Evolutionary conservation across 2,329 filamentous ascomycete genomes (phyloP).

Genomic region (Arthrobotrys megalospora): DNA sequence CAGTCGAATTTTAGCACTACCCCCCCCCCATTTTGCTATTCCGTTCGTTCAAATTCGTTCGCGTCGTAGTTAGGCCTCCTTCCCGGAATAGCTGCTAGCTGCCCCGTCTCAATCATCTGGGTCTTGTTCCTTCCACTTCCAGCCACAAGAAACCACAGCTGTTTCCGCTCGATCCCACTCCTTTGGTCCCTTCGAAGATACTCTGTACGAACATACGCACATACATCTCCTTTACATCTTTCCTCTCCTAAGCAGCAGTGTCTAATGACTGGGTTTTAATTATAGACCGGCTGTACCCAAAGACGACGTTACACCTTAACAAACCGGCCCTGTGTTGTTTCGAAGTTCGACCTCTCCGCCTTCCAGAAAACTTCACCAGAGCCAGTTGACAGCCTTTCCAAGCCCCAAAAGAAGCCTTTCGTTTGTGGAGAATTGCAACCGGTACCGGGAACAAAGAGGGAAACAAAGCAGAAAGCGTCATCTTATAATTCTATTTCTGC

Average conservation of each 20-base stretch:
- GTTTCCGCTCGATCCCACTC: conserved; percentile 59
- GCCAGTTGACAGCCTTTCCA: background rate
- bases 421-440: conserved; percentile 38
- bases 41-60: conserved; percentile 47
- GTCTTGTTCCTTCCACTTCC: conserved; percentile 59
- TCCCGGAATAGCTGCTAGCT: conserved; percentile 56
- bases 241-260: conserved; percentile 26
- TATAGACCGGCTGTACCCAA: conserved; percentile 28
- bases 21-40: conserved; percentile 51
- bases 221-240: conserved; percentile 33
- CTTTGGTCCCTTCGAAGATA: conserved; percentile 49
- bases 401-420: conserved; percentile 42
- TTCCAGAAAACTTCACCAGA: conserved; percentile 48
- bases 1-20: conserved; percentile 51
- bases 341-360: conserved; percentile 41
- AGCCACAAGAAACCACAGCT: conserved; percentile 56
- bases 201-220: conserved; percentile 12
- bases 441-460: conserved; percentile 2
- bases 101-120: conserved; percentile 52
- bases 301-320: conserved; percentile 48
- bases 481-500: conserved; percentile 25
- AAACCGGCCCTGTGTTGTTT: conserved; percentile 44
- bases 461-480: conserved; percentile 26
- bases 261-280: conserved; percentile 23
- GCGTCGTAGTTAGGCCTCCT: conserved; percentile 48